phyloP scores from a whole-genome alignment of 1,284 basidiomycete species.

The Ganoderma multipileum region DNA sequence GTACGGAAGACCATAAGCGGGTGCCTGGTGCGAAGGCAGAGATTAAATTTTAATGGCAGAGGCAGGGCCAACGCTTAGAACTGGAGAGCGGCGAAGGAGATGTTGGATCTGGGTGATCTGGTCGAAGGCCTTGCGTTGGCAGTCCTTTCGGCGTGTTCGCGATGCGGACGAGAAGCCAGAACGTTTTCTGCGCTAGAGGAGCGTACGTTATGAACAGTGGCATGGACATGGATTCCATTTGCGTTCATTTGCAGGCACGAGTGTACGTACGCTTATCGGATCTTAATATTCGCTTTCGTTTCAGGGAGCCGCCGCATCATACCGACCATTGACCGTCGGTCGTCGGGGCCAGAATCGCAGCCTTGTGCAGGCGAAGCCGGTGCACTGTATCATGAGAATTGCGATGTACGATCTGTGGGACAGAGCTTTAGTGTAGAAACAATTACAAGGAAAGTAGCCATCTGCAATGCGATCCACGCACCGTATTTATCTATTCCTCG shows the following conservation, averaged over 20 bases:
- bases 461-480: not conserved
- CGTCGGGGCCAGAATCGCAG: not conserved
- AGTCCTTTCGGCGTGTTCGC: not conserved
- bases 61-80: not conserved
- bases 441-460: not conserved
- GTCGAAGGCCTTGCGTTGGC: not conserved
- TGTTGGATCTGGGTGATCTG: not conserved
- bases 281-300: not conserved
- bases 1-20: not conserved
- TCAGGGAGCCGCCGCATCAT: not conserved
- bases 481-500: not conserved
- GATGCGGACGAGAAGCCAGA: not conserved
- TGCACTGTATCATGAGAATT: not conserved
- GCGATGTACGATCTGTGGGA: not conserved
- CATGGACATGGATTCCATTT: not conserved
- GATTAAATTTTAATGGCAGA: not conserved
- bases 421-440: not conserved
- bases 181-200: not conserved
- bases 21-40: not conserved
- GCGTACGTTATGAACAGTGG: not conserved
- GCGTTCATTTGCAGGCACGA: constrained; percentile 1
- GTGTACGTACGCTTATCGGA: not conserved
- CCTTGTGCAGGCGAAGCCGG: not conserved
- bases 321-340: not conserved
- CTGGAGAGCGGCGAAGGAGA: not conserved